Evolutionary conservation across 257 asterid genomes (phyloP).

Genomic region (Rehmannia glutinosa): DNA sequence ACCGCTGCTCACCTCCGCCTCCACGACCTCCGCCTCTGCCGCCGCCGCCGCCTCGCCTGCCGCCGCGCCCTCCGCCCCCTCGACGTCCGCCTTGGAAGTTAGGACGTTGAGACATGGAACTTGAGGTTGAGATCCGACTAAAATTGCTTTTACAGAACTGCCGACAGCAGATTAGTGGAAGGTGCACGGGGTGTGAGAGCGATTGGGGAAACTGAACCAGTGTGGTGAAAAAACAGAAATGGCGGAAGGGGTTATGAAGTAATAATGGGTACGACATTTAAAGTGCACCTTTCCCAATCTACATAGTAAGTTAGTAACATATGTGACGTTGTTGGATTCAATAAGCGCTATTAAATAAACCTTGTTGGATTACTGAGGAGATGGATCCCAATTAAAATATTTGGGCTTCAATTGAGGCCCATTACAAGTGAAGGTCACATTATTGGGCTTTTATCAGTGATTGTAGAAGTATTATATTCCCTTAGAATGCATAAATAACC

Average conservation of each 20-base stretch:
- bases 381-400: background rate
- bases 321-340: too few species aligned
- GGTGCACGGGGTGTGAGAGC: slow-evolving; percentile 7
- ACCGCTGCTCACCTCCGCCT: slow-evolving; percentile 82
- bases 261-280: slow-evolving; percentile 46
- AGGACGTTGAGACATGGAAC: slow-evolving; percentile 76
- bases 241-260: slow-evolving; percentile 27
- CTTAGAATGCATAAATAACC: too few species aligned
- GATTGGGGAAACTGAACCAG: slow-evolving; percentile 19
- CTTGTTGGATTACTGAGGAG: background rate
- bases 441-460: background rate
- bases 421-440: background rate
- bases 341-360: too few species aligned
- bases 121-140: slow-evolving; percentile 26
- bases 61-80: slow-evolving; percentile 41
- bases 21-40: slow-evolving; percentile 40
- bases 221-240: slow-evolving; percentile 8
- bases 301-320: too few species aligned
- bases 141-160: background rate
- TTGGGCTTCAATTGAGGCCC: slow-evolving; percentile 14
- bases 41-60: slow-evolving; percentile 40
- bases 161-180: background rate
- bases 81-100: slow-evolving; percentile 80
- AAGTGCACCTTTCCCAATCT: slow-evolving; percentile 19
- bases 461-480: too few species aligned